Evolutionary conservation across 805 yeast genomes (phyloP).

Genomic region (Hermanozyma aechmeae): DNA sequence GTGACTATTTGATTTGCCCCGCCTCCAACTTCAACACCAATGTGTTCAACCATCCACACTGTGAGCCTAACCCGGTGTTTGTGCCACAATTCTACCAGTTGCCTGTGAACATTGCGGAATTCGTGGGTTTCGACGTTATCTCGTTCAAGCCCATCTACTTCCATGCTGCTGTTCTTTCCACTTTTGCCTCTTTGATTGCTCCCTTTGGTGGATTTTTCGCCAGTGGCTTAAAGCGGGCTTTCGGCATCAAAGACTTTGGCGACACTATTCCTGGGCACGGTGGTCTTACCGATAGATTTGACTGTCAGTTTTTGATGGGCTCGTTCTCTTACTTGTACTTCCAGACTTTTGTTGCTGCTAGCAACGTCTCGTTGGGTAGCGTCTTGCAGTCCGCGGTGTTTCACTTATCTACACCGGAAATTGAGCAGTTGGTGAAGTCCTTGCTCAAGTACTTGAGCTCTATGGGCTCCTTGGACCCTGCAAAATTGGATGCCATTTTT

Average conservation of each 20-base stretch:
- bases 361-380: conserved; percentile 63
- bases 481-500: conserved; percentile 17
- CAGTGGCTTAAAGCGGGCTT: conserved; percentile 92
- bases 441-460: conserved; percentile 45
- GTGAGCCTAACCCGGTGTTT: conserved; percentile 88
- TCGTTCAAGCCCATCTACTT: conserved; percentile 80
- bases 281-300: conserved; percentile 95
- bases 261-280: conserved; percentile 99
- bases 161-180: conserved; percentile 78
- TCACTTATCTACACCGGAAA: conserved; percentile 58
- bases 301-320: conserved; percentile 97
- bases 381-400: conserved; percentile 68
- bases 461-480: conserved; percentile 19
- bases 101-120: conserved; percentile 56
- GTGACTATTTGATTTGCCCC: conserved; percentile 81
- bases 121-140: conserved; percentile 36
- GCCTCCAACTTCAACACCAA: conserved; percentile 57
- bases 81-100: conserved; percentile 67
- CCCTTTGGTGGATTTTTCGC: conserved; percentile 99
- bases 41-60: conserved; percentile 52
- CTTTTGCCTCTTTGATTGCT: conserved; percentile 94
- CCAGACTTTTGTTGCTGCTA: conserved; percentile 79
- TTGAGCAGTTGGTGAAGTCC: conserved; percentile 50
- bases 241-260: conserved; percentile 94
- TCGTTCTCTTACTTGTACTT: conserved; percentile 86